Percentiles rank a stretch among this genome's conserved stretches.
Conservation (phyloP, 2,329 filamentous ascomycete species). For the Pseudogymnoascus destructans region DNA sequence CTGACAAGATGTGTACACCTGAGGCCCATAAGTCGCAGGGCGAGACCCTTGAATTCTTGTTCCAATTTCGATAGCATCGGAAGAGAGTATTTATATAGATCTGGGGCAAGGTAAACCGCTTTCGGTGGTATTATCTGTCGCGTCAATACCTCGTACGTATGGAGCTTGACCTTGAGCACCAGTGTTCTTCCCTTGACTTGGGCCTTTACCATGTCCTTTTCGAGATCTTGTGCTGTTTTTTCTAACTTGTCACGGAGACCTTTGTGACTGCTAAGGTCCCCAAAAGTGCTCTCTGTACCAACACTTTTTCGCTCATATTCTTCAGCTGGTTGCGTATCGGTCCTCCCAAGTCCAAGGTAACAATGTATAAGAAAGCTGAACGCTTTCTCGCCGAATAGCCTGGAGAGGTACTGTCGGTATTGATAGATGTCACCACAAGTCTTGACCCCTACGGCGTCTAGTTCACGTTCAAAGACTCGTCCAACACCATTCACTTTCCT, state of each 20-base stretch:
- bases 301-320: slow-evolving; percentile 88
- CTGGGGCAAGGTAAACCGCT: slow-evolving; percentile 59
- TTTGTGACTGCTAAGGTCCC: slow-evolving; percentile 56
- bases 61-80: slow-evolving; percentile 77
- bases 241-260: slow-evolving; percentile 65
- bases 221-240: slow-evolving; percentile 71
- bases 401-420: slow-evolving; percentile 58
- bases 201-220: slow-evolving; percentile 68
- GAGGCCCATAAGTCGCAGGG: slow-evolving; percentile 73
- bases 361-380: slow-evolving; percentile 76
- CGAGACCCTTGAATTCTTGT: slow-evolving; percentile 69
- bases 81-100: slow-evolving; percentile 68
- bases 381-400: slow-evolving; percentile 82
- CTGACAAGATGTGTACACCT: slow-evolving; percentile 78
- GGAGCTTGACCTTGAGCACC: slow-evolving; percentile 82
- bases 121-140: slow-evolving; percentile 65
- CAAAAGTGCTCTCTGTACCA: slow-evolving; percentile 85
- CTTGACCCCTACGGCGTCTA: slow-evolving; percentile 75
- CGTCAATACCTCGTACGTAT: slow-evolving; percentile 85
- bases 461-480: slow-evolving; percentile 79
- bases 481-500: slow-evolving; percentile 94
- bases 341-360: slow-evolving; percentile 76
- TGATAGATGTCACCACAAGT: slow-evolving; percentile 79
- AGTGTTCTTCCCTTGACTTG: slow-evolving; percentile 84
- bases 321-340: slow-evolving; percentile 71